These are phyloP conservation scores for Hordeum marinum DNA, from an alignment of 176 grass and related monocot species.

Conservation along the genomic window DNA sequence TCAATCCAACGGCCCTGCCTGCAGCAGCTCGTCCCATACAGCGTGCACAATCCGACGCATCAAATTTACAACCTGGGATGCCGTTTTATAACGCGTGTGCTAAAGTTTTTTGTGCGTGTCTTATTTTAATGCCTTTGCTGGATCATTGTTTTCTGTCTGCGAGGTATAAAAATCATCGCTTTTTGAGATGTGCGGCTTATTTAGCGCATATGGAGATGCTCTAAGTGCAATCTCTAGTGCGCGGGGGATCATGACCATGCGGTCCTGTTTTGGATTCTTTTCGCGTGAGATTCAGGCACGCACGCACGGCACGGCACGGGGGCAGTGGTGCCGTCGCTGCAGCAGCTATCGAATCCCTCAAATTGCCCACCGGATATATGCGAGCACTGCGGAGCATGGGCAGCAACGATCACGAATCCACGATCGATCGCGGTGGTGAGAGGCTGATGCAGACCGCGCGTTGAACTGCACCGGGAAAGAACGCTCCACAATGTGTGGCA, in stretches of 20 bases:
- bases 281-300: neutral
- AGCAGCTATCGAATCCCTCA: neutral
- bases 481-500: neutral
- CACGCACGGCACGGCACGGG: no score
- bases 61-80: no score
- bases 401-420: neutral
- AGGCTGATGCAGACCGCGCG: neutral
- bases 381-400: neutral
- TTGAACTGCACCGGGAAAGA: neutral
- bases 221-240: neutral
- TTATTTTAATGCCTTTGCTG: no score
- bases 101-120: no score
- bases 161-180: no score
- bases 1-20: no score
- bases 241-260: neutral
- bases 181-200: no score
- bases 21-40: no score
- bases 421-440: neutral
- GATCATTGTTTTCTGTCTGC: no score
- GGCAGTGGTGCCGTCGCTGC: neutral
- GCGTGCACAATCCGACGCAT: no score
- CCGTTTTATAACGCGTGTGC: no score
- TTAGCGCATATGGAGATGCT: no score
- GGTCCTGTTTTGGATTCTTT: neutral
- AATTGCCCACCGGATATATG: neutral